phyloP scores from a whole-genome alignment of 2,329 filamentous ascomycete species.

The Aspergillus arachidicola region DNA sequence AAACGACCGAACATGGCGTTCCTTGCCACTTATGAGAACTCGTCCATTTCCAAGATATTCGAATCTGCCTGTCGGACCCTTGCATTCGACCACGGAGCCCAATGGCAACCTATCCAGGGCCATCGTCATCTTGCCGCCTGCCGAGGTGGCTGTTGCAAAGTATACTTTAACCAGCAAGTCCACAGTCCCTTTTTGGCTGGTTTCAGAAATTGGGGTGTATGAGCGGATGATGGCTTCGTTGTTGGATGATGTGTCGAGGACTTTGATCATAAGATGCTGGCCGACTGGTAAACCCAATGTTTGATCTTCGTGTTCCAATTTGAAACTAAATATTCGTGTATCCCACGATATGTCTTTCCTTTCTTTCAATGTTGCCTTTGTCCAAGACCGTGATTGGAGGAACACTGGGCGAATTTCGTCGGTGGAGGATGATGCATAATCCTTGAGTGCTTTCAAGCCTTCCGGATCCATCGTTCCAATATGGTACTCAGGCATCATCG shows the following conservation, averaged over 20 bases:
- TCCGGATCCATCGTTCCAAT: slow-evolving; percentile 73
- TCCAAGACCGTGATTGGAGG: slow-evolving; percentile 72
- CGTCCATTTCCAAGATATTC: slow-evolving; percentile 71
- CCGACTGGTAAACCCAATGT: slow-evolving; percentile 76
- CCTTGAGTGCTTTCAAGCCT: slow-evolving; percentile 58
- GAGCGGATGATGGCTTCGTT: slow-evolving; percentile 76
- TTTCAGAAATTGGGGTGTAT: slow-evolving; percentile 81
- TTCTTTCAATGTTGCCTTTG: slow-evolving; percentile 67
- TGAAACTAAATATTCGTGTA: slow-evolving; percentile 79
- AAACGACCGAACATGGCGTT: slow-evolving; percentile 65
- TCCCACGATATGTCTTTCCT: slow-evolving; percentile 76
- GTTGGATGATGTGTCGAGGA: slow-evolving; percentile 67
- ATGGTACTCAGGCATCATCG: slow-evolving; percentile 85
- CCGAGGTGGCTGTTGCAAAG: slow-evolving; percentile 57
- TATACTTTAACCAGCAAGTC: slow-evolving; percentile 85
- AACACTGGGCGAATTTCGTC: slow-evolving; percentile 62
- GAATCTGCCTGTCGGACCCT: slow-evolving; percentile 85
- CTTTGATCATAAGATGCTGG: slow-evolving; percentile 82
- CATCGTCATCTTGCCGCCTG: slow-evolving; percentile 79
- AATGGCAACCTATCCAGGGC: slow-evolving; percentile 73
- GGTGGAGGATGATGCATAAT: slow-evolving; percentile 45
- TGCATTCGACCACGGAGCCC: slow-evolving; percentile 78
- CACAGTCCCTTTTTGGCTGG: slow-evolving; percentile 62
- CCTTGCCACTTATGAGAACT: slow-evolving; percentile 62
- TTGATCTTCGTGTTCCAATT: slow-evolving; percentile 71